A percentile compares a stretch with the other conserved stretches of the same genome.
phyloP scores from a whole-genome alignment of 805 yeast genomes.

The Brettanomyces bruxellensis region DNA sequence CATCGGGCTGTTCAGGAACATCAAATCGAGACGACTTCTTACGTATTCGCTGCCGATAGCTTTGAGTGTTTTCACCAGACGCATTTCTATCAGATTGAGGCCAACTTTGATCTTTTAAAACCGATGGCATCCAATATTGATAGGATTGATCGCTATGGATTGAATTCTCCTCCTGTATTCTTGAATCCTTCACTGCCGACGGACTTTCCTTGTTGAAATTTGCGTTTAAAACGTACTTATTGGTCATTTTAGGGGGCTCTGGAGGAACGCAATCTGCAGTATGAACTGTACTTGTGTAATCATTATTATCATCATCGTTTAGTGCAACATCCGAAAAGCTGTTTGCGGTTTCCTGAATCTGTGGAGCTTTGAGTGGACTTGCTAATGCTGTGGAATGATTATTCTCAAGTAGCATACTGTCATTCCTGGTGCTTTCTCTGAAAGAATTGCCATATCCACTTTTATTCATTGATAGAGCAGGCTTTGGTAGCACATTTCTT shows the following conservation, averaged over 20 bases:
- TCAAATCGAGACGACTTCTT: no score
- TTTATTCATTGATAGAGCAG: no score
- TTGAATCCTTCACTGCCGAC: constrained; percentile 1
- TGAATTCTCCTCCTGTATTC: neutral
- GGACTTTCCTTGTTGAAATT: constrained; percentile 4
- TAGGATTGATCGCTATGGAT: constrained; percentile 1
- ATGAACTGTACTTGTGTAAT: constrained; percentile 9
- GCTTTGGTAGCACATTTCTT: no score
- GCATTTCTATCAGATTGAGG: constrained; percentile 5
- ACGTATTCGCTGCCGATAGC: neutral
- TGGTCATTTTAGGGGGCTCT: neutral
- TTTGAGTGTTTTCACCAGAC: neutral
- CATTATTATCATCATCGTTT: neutral
- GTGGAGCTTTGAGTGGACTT: no score
- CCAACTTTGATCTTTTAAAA: constrained; percentile 8
- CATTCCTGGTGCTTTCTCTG: neutral
- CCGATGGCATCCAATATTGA: constrained; percentile 2
- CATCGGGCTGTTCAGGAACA: neutral
- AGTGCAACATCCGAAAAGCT: no score
- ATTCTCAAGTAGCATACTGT: no score
- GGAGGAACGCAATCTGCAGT: constrained; percentile 16
- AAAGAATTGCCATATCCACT: no score
- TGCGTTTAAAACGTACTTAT: constrained; percentile 6
- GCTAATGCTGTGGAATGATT: no score
- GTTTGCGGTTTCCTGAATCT: no score